Conservation (phyloP, 805 yeast genomes). For the Yarrowia alimentaria region DNA sequence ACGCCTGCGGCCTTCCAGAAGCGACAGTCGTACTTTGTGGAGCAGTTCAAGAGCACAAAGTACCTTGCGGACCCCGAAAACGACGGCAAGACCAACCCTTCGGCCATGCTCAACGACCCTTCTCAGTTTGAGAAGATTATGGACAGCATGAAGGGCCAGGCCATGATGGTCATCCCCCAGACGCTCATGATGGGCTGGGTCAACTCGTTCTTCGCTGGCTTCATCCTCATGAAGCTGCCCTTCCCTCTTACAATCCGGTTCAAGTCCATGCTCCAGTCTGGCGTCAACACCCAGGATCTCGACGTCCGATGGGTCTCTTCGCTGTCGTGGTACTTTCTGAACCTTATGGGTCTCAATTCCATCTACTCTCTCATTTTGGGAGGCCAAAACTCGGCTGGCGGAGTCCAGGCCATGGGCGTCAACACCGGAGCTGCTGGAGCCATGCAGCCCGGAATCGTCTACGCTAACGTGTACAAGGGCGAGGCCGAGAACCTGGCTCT, state of each 20-base stretch:
- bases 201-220: conserved; percentile 87
- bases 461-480: conserved; percentile 59
- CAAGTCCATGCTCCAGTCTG: conserved; percentile 88
- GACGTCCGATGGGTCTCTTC: conserved; percentile 92
- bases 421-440: conserved; percentile 34
- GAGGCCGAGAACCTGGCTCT: conserved; percentile 76
- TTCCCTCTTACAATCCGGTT: conserved; percentile 87
- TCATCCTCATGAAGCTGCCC: conserved; percentile 82
- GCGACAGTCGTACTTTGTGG: conserved; percentile 51
- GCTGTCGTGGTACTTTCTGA: conserved; percentile 93
- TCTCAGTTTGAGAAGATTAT: conserved; percentile 67
- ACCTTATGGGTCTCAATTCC: conserved; percentile 77
- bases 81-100: conserved; percentile 35
- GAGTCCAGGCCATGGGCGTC: conserved; percentile 37
- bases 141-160: conserved; percentile 74
- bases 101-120: conserved; percentile 71
- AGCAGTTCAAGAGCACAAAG: conserved; percentile 52
- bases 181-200: conserved; percentile 96
- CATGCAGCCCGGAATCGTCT: conserved; percentile 53
- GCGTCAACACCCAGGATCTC: conserved; percentile 77
- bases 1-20: conserved; percentile 52
- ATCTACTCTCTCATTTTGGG: conserved; percentile 70
- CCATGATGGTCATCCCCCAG: conserved; percentile 85
- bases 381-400: conserved; percentile 40
- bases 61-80: conserved; percentile 52